phyloP scores from a whole-genome alignment of 2,329 filamentous ascomycete species.

The Cordyceps javanica region DNA sequence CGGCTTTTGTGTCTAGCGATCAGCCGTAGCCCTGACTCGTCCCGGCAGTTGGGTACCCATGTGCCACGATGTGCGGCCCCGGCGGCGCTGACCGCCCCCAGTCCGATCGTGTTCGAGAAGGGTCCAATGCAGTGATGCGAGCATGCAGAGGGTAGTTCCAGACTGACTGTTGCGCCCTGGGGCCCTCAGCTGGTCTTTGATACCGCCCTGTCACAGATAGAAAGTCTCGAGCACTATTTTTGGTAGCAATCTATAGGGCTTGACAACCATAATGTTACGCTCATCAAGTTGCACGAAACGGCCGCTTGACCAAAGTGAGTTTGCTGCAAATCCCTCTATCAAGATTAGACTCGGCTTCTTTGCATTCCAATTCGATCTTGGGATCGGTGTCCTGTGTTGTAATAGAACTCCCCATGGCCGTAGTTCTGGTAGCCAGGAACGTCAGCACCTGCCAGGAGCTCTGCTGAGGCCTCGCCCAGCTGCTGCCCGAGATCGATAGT shows the following conservation, averaged over 20 bases:
- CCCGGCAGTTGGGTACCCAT: conserved; percentile 7
- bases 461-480: neutral
- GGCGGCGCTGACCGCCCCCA: neutral
- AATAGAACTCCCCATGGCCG: neutral
- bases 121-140: neutral
- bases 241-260: neutral
- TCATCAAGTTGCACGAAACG: neutral
- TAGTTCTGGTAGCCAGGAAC: neutral
- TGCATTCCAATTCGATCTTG: too few species aligned
- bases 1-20: neutral
- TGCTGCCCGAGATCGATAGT: conserved; percentile 1
- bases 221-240: neutral
- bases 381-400: too few species aligned
- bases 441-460: neutral
- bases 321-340: too few species aligned
- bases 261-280: neutral
- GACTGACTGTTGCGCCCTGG: neutral
- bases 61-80: neutral
- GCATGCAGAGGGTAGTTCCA: neutral
- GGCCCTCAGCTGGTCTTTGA: neutral
- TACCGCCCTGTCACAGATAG: neutral
- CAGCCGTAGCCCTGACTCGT: neutral
- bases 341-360: too few species aligned
- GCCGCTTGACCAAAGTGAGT: neutral
- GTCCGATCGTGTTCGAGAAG: conserved; percentile 5